phyloP scores from a whole-genome alignment of 345 rosid genomes.

The Dipteronia dyeriana region DNA sequence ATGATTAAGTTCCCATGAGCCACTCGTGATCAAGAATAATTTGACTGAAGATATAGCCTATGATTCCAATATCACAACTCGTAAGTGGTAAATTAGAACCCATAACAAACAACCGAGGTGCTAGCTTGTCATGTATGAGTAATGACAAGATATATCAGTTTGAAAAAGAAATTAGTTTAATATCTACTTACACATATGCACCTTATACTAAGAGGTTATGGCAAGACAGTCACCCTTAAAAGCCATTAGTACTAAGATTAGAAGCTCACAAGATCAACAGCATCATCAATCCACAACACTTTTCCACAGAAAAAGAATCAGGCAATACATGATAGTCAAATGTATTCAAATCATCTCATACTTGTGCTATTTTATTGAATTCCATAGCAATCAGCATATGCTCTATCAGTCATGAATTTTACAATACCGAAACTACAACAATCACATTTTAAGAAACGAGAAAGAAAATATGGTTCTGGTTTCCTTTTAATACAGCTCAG shows the following conservation, averaged over 20 bases:
- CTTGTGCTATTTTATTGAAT: conserved; percentile 43
- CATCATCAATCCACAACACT: neutral
- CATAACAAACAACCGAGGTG: neutral
- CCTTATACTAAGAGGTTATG: neutral
- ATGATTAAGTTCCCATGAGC: neutral
- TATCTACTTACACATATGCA: too few species aligned
- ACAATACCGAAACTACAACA: conserved; percentile 46
- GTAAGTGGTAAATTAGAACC: neutral
- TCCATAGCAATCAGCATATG: conserved; percentile 43
- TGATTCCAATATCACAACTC: neutral
- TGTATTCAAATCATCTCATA: neutral
- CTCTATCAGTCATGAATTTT: conserved; percentile 45
- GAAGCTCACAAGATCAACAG: neutral
- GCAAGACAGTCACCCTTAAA: neutral
- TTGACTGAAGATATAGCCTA: neutral
- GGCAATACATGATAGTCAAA: neutral
- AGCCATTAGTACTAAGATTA: neutral
- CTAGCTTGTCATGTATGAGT: neutral
- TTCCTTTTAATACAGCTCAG: conserved; percentile 32
- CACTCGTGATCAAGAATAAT: neutral
- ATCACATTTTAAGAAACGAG: conserved; percentile 38
- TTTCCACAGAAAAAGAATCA: neutral
- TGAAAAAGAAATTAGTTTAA: neutral
- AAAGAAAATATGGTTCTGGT: conserved; percentile 27
- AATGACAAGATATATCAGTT: neutral